These are phyloP conservation scores for Neurospora sp. DNA, from an alignment of 495 filamentous ascomycete species.

Conservation along the genomic window DNA sequence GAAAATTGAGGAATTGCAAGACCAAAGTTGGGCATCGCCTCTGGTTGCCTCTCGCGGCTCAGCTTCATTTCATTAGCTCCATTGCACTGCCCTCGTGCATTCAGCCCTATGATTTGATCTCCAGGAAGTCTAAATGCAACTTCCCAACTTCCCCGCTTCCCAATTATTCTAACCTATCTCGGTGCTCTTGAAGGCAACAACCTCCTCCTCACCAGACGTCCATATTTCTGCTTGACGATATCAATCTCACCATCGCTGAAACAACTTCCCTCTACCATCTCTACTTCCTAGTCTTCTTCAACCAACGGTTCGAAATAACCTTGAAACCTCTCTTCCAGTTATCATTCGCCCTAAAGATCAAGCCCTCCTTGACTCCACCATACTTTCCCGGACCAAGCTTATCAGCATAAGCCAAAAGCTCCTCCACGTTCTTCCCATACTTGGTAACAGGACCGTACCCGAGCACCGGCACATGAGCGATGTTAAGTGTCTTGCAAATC, in stretches of 20 bases:
- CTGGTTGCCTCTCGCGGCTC: too few relatives aligned
- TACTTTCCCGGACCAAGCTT: not conserved
- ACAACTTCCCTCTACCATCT: not conserved
- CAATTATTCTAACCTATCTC: too few relatives aligned
- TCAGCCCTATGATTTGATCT: too few relatives aligned
- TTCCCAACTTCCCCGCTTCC: too few relatives aligned
- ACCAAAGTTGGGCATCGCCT: too few relatives aligned
- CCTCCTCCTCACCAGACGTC: too few relatives aligned
- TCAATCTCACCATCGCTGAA: not conserved
- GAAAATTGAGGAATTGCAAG: not conserved
- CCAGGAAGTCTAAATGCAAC: too few relatives aligned
- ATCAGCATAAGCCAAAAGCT: constrained; percentile 12
- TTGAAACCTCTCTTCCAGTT: constrained; percentile 5
- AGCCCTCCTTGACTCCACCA: constrained; percentile 10
- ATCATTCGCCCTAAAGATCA: constrained; percentile 10
- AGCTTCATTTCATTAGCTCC: not conserved
- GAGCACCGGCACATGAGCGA: constrained; percentile 9
- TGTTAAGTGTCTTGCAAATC: constrained; percentile 4
- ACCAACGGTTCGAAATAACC: constrained; percentile 20
- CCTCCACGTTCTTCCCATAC: constrained; percentile 1
- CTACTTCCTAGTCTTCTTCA: constrained; percentile 6
- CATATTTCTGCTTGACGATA: not conserved
- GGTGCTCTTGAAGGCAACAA: too few relatives aligned
- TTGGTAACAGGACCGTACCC: not conserved
- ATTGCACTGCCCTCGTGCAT: too few relatives aligned